Conservation (phyloP, 1,139 yeast genomes). For the Pichia sp. region DNA sequence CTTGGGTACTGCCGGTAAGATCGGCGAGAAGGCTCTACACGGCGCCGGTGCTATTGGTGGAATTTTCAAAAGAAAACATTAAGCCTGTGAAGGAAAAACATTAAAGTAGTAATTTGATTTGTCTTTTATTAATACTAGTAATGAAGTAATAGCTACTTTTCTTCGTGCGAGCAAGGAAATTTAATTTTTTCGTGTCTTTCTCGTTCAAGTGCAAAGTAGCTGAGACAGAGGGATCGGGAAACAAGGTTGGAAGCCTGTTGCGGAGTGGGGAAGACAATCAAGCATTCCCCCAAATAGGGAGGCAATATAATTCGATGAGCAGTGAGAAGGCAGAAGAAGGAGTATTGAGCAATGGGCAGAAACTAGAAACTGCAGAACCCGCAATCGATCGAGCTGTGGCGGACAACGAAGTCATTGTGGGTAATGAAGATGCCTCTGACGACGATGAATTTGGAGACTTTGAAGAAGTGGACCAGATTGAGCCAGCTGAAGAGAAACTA, state of each 20-base stretch:
- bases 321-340: background rate
- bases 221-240: background rate
- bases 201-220: background rate
- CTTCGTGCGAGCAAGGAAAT: background rate
- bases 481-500: background rate
- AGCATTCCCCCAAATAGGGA: no score
- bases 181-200: background rate
- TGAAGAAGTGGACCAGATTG: conserved; percentile 22
- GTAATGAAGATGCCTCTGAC: background rate
- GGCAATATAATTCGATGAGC: no score
- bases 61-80: conserved; percentile 16
- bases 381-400: background rate
- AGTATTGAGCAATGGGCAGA: background rate
- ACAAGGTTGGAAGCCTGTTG: no score
- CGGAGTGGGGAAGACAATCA: no score
- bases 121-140: background rate
- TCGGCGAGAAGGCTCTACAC: conserved; percentile 34
- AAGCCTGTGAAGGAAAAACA: background rate
- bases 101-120: no score
- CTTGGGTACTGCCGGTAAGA: conserved; percentile 41
- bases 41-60: conserved; percentile 17
- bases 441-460: conserved; percentile 22
- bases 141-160: background rate
- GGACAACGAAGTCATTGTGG: background rate
- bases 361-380: background rate